Conservation (phyloP, 805 yeast genomes). For the Pichia nakasei region DNA sequence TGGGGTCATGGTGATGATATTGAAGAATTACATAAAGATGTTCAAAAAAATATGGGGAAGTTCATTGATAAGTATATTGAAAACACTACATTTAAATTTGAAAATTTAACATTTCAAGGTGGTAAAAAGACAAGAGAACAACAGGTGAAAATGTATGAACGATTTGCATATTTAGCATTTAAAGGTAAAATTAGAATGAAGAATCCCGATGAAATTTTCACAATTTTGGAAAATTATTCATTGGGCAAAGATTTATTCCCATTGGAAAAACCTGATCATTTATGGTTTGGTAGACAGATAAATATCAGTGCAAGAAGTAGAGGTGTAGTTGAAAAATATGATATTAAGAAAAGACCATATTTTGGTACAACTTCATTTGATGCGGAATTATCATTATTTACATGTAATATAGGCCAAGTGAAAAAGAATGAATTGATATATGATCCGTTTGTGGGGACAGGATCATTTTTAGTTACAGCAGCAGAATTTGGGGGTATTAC, state of each 20-base stretch:
- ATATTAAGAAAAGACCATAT: slow-evolving; percentile 71
- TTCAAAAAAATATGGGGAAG: slow-evolving; percentile 26
- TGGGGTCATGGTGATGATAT: slow-evolving; percentile 65
- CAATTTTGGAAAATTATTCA: slow-evolving; percentile 66
- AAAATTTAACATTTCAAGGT: slow-evolving; percentile 70
- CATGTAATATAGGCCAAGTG: slow-evolving; percentile 81
- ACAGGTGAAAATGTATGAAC: slow-evolving; percentile 57
- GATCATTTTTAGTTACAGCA: slow-evolving; percentile 85
- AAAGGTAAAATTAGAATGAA: slow-evolving; percentile 75
- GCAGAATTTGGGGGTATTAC: slow-evolving; percentile 75
- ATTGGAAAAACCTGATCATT: slow-evolving; percentile 38
- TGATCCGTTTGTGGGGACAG: slow-evolving; percentile 97
- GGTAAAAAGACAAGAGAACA: slow-evolving; percentile 39
- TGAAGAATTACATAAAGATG: slow-evolving; percentile 48
- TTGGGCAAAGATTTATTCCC: slow-evolving; percentile 32
- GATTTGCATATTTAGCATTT: slow-evolving; percentile 61
- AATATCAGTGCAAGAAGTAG: slow-evolving; percentile 49
- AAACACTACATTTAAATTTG: slow-evolving; percentile 64
- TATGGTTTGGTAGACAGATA: slow-evolving; percentile 74
- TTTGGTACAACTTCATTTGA: slow-evolving; percentile 97
- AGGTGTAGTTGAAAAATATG: slow-evolving; percentile 66
- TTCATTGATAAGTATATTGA: slow-evolving; percentile 29
- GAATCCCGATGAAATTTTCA: slow-evolving; percentile 59
- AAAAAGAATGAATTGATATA: slow-evolving; percentile 57
- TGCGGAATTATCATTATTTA: slow-evolving; percentile 80